Conservation (phyloP, 2,329 filamentous ascomycete species). For the Cryphonectria carpinicola region DNA sequence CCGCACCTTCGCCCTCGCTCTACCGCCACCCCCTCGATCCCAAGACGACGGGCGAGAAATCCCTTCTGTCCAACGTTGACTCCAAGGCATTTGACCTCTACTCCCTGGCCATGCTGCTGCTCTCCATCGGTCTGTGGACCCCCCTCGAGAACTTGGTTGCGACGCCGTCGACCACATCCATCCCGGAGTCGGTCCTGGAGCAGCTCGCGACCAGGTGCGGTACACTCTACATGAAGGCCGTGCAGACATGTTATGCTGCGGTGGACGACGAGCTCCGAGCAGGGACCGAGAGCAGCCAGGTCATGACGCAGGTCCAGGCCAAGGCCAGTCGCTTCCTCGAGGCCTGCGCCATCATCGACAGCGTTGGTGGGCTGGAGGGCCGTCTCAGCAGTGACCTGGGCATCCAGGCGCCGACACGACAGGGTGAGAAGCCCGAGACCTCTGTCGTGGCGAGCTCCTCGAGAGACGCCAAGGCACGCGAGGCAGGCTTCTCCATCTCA, state of each 20-base stretch:
- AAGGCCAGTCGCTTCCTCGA: conserved; percentile 62
- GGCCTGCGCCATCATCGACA: conserved; percentile 65
- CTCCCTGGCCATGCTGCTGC: conserved; percentile 71
- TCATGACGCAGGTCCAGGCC: conserved; percentile 57
- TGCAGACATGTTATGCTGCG: conserved; percentile 72
- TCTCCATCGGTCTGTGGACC: conserved; percentile 78
- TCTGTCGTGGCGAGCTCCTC: conserved; percentile 24
- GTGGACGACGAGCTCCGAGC: conserved; percentile 64
- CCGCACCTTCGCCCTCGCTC: conserved; percentile 43
- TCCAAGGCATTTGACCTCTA: conserved; percentile 70
- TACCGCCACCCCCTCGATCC: conserved; percentile 72
- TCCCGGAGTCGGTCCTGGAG: conserved; percentile 64
- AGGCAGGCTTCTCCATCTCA: conserved; percentile 20
- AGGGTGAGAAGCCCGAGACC: conserved; percentile 17
- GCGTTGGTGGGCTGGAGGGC: conserved; percentile 60
- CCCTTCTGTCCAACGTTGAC: conserved; percentile 55
- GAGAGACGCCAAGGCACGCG: conserved; percentile 26
- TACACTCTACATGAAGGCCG: conserved; percentile 74
- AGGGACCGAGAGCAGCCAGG: conserved; percentile 50
- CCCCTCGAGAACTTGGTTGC: conserved; percentile 61
- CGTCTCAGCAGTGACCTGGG: conserved; percentile 53
- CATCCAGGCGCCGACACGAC: conserved; percentile 17
- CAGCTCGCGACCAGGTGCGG: conserved; percentile 71
- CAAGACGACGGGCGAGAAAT: conserved; percentile 49
- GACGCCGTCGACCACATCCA: conserved; percentile 51